Evolutionary conservation across 495 filamentous ascomycete species (phyloP), one percentile per base, ranked within the genome.

Genomic region (Cercophora samala): DNA sequence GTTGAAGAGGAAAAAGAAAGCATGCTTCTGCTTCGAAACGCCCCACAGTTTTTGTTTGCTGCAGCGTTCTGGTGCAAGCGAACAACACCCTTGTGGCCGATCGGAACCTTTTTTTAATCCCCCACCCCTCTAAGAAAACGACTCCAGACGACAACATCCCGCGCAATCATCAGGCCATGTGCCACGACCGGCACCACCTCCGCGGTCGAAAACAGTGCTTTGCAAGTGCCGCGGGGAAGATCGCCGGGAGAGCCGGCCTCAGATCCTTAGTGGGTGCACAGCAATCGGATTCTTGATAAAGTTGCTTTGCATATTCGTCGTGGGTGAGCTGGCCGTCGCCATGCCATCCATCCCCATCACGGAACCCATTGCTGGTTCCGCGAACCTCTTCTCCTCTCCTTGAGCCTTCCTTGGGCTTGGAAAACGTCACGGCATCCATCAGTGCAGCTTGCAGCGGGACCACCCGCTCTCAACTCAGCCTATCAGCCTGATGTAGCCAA

Each of bases 251-350:
- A 63, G 8, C 22, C 37, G 51, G 26, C 18, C 53, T 24, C 32
- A 46, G 32, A 63, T 29, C 52, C 53, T 23, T 42, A 54, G 37
- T 60, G 58, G 26, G 26, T 22, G 25, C 23, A 5, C n/a, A 5
- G 5, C 25, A 29, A 42, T 29, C 29, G 58, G 58, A 22, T 32
- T 58, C 62, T 52, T 62, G 51, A 58, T 54, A 62, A 22, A 65
- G 63, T 62, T 64, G 62, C 62, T 56, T 68, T 65, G 66, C 62
- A 65, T 64, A 62, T 62, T 65, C 46, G 63, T 0, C 8, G 26
- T 29, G 26, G 4, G 26, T 64, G 63, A 59, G 58, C 62, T 22
- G 25, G 58, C 62, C 66, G 26, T n/a, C n/a, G n/a, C n/a, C n/a
- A n/a, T n/a, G n/a, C n/a, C n/a, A 32, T 54, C 52, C 22, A 21